Percentiles rank a stretch among this genome's conserved stretches.
phyloP scores from a whole-genome alignment of 1,284 basidiomycete species.

The Waitea zeae region DNA sequence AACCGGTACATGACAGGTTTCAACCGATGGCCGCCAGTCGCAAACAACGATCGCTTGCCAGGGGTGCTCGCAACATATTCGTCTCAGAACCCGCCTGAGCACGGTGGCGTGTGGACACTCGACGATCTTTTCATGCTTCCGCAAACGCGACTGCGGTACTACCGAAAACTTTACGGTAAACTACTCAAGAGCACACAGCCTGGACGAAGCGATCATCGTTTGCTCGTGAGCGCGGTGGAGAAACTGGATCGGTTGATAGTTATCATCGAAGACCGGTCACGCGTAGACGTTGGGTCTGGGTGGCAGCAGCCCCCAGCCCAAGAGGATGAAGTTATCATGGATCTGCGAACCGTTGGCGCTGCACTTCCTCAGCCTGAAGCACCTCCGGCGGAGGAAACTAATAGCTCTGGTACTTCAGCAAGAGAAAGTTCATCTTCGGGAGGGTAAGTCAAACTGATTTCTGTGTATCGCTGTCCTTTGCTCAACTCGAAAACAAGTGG shows the following conservation, averaged over 20 bases:
- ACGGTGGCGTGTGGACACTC: constrained; percentile 57
- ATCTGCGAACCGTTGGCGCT: too few species aligned
- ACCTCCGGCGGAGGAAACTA: too few species aligned
- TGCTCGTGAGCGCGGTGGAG: constrained; percentile 69
- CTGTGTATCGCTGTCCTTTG: too few species aligned
- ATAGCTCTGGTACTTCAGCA: too few species aligned
- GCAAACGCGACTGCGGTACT: constrained; percentile 75
- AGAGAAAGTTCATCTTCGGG: too few species aligned
- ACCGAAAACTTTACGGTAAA: constrained; percentile 80
- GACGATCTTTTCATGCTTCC: constrained; percentile 83
- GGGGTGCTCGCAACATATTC: constrained; percentile 62
- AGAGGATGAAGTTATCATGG: constrained; percentile 36
- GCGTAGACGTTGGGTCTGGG: not conserved
- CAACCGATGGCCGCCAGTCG: constrained; percentile 69
- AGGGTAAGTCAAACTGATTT: too few species aligned
- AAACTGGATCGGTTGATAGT: constrained; percentile 63
- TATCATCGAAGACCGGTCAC: constrained; percentile 43
- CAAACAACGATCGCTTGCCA: constrained; percentile 55
- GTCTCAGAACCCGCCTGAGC: constrained; percentile 26
- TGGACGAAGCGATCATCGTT: constrained; percentile 74
- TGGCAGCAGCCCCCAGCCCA: constrained; percentile 13
- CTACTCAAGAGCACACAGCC: constrained; percentile 80
- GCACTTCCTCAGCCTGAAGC: too few species aligned
- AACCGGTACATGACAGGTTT: constrained; percentile 64
- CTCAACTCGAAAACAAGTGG: too few species aligned